Evolutionary conservation across 1,139 yeast genomes (phyloP), one percentile per base, ranked within the genome.

Genomic region (Magnusiomyces fungicola): DNA sequence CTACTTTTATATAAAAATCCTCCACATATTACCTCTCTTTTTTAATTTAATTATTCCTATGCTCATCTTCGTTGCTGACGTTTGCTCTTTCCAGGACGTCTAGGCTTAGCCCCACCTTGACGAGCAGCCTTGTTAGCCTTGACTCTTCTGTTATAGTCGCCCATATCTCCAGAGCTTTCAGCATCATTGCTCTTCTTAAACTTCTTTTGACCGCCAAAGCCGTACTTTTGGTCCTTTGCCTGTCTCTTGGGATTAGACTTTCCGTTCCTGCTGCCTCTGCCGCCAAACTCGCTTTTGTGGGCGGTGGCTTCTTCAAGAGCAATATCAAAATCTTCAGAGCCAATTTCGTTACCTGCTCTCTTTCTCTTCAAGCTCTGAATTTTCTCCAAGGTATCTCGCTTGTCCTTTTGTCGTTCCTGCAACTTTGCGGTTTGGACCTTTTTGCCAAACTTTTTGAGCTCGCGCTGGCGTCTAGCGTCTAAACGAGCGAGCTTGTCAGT

Each of bases 391-490:
- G 96, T 82, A 43, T 88, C 96, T 64, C 80, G 81, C 83, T 90
- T 92, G 62, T 89, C 95, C 74, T 87, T 84, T 65, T 90, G 96
- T 71, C 97, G 85, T 61, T 87, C 89, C 71, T 89, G 97, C 63
- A 90, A 76, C 48, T 96, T 89, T 58, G 88, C 95, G 61, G 86
- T 79, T 73, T 90, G 97, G 39, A 90, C 97, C 73, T 90, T 95
- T 72, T 92, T 92, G 70, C 98, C 98, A 60, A 88, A 90, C 74
- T 92, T 92, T 82, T 90, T 92, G 68, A 92, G 79, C 58, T 84
- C 84, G 70, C 98, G 83, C 72, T 92, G 97, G 69, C 84, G 84
- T 72, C 86, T 85, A 34, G 97, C 96, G 51, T 89, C 97, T 67
- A 87, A 94, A 46, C 89, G 76, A 1, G 96, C 97, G 69, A 86